Conservation (phyloP, 495 filamentous ascomycete genomes). For the Umbilicaria muhlenbergii region DNA sequence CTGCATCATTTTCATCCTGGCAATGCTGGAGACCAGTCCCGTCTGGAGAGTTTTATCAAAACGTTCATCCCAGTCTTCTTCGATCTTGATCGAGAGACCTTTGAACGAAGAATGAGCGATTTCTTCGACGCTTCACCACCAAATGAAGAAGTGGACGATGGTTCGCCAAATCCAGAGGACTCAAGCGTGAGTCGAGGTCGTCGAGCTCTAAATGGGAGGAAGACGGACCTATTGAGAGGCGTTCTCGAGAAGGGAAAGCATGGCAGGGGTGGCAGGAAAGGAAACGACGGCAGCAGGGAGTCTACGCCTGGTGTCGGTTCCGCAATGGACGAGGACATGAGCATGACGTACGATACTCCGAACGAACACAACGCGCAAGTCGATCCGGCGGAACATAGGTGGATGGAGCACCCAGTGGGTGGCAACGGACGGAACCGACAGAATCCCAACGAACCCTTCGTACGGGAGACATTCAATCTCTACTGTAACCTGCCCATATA, state of each 20-base stretch:
- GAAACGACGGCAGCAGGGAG: constrained; percentile 51
- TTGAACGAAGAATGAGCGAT: constrained; percentile 62
- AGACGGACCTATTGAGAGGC: constrained; percentile 67
- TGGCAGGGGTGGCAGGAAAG: constrained; percentile 52
- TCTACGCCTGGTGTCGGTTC: constrained; percentile 72
- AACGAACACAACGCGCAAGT: constrained; percentile 16
- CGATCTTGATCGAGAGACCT: constrained; percentile 57
- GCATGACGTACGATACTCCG: constrained; percentile 22
- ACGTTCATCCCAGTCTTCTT: constrained; percentile 85
- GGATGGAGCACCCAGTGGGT: constrained; percentile 42
- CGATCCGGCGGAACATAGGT: constrained; percentile 33
- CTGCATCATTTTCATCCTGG: constrained; percentile 51
- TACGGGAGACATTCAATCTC: constrained; percentile 63
- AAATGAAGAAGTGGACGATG: constrained; percentile 61
- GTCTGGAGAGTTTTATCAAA: constrained; percentile 69
- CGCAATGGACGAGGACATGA: constrained; percentile 44
- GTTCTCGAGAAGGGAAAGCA: constrained; percentile 67
- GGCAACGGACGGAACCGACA: constrained; percentile 37
- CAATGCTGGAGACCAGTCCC: constrained; percentile 55
- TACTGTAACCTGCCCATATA: constrained; percentile 82
- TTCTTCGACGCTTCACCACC: constrained; percentile 42
- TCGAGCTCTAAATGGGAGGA: constrained; percentile 47
- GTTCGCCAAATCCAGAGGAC: constrained; percentile 31
- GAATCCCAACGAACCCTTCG: constrained; percentile 65
- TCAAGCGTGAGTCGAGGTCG: constrained; percentile 40